Conservation (phyloP, 1,139 yeast genomes). For the Suhomyces bokatorum region DNA sequence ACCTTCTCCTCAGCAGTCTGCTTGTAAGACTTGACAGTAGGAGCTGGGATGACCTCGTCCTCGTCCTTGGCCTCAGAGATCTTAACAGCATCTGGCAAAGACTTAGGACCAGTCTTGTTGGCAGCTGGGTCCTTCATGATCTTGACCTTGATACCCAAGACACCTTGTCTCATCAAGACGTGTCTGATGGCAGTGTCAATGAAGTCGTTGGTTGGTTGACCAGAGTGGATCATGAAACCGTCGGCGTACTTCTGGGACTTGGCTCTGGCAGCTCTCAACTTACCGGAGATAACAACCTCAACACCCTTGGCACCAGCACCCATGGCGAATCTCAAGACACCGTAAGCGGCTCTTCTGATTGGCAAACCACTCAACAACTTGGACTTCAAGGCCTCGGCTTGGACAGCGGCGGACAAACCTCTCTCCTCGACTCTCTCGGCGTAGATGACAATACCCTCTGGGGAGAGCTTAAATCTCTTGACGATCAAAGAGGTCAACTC, state of each 20-base stretch:
- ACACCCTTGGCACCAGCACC: constrained; percentile 99
- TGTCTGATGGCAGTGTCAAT: constrained; percentile 99
- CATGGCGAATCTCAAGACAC: constrained; percentile 99
- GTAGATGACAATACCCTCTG: constrained; percentile 91
- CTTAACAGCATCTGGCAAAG: constrained; percentile 94
- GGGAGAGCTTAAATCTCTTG: constrained; percentile 97
- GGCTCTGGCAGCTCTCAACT: constrained; percentile 99
- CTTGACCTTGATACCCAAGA: constrained; percentile 98
- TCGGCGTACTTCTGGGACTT: constrained; percentile 99
- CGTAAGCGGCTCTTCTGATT: constrained; percentile 99
- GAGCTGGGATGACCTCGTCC: constrained; percentile 75
- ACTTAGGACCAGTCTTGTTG: constrained; percentile 85
- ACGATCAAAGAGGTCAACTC: constrained; percentile 96
- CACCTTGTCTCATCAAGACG: constrained; percentile 99
- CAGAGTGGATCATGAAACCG: constrained; percentile 99
- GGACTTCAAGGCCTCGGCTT: constrained; percentile 98
- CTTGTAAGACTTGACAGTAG: constrained; percentile 78
- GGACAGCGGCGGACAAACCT: constrained; percentile 99
- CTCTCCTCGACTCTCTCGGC: constrained; percentile 99
- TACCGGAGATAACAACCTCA: constrained; percentile 99
- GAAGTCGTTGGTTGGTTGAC: constrained; percentile 99
- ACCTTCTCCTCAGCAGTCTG: constrained; percentile 31
- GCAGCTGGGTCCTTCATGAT: constrained; percentile 98
- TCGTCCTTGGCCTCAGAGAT: constrained; percentile 98
- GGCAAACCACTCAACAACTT: constrained; percentile 98